Conservation (phyloP, 2,329 filamentous ascomycete genomes). For the Ophiostoma piceae region DNA sequence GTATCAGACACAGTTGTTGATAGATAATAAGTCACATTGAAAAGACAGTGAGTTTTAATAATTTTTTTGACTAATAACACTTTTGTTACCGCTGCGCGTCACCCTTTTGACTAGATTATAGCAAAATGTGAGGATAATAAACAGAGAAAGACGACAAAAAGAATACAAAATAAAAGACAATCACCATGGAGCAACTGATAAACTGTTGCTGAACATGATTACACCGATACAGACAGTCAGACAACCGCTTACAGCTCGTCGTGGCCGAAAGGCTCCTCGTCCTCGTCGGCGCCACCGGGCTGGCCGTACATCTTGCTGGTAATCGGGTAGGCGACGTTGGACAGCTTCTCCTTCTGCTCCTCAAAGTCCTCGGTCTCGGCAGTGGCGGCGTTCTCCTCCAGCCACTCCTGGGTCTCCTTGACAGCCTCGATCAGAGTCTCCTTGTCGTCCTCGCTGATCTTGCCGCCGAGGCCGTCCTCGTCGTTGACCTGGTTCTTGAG, state of each 20-base stretch:
- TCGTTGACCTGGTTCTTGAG: constrained; percentile 99
- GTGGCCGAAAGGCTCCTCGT: constrained; percentile 65
- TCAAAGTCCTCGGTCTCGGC: constrained; percentile 92
- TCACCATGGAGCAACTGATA: neutral
- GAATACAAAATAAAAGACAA: too few relatives aligned
- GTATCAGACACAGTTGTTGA: too few relatives aligned
- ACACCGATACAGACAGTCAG: neutral
- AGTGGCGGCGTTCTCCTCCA: constrained; percentile 85
- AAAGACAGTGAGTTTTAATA: neutral
- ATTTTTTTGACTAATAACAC: constrained; percentile 3
- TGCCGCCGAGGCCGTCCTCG: constrained; percentile 91
- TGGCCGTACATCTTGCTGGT: constrained; percentile 93
- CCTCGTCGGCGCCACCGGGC: constrained; percentile 59
- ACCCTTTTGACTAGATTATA: constrained; percentile 13
- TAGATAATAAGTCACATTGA: too few relatives aligned
- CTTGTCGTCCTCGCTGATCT: constrained; percentile 99
- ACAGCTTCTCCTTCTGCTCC: constrained; percentile 99
- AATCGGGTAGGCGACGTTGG: constrained; percentile 93
- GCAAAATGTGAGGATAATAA: constrained; percentile 5
- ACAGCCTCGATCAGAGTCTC: constrained; percentile 82
- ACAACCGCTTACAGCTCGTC: constrained; percentile 66
- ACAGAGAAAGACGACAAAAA: neutral
- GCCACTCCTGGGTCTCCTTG: constrained; percentile 96
- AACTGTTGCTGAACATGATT: neutral
- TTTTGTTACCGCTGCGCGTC: constrained; percentile 12